Percentiles rank a stretch among this genome's conserved stretches.
These are phyloP conservation scores for Ogataea wickerhamii DNA, from an alignment of 805 yeast species.

Conservation along the genomic window DNA sequence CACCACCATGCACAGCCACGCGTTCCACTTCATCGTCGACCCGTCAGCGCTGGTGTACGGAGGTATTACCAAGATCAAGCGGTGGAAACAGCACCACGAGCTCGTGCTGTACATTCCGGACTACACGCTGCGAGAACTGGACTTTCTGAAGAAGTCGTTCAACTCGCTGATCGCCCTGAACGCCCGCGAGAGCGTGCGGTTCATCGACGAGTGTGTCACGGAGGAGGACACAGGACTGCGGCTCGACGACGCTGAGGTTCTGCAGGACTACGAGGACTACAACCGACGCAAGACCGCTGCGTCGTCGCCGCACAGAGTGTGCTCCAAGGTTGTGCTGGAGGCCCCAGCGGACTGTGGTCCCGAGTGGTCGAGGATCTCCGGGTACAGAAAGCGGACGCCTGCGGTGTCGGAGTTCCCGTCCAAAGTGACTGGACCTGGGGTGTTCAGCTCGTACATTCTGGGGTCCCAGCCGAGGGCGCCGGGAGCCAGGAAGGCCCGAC, in stretches of 20 bases:
- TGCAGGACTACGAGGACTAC: conserved; percentile 24
- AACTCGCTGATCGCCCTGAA: conserved; percentile 53
- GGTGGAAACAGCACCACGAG: conserved; percentile 49
- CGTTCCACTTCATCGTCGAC: conserved; percentile 50
- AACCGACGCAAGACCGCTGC: background rate
- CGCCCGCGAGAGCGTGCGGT: conserved; percentile 61
- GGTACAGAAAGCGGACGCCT: conserved; percentile 45
- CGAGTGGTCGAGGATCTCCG: conserved; percentile 45
- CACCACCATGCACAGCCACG: conserved; percentile 4
- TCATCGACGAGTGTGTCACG: conserved; percentile 44
- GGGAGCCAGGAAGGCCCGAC: too few species aligned
- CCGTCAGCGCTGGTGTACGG: conserved; percentile 60
- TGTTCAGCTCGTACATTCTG: conserved; percentile 5
- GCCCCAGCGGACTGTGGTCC: conserved; percentile 45
- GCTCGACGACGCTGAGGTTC: conserved; percentile 5
- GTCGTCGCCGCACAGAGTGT: conserved; percentile 8
- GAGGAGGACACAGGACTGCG: conserved; percentile 11
- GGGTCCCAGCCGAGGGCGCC: background rate
- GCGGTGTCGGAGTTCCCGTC: conserved; percentile 34
- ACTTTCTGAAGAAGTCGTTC: conserved; percentile 51
- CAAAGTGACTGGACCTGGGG: conserved; percentile 13
- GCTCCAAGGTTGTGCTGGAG: conserved; percentile 35
- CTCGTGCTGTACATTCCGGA: conserved; percentile 49
- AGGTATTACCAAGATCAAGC: conserved; percentile 63
- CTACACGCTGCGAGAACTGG: conserved; percentile 57